Conservation (phyloP, 495 filamentous ascomycete genomes). For the Neurospora discreta region DNA sequence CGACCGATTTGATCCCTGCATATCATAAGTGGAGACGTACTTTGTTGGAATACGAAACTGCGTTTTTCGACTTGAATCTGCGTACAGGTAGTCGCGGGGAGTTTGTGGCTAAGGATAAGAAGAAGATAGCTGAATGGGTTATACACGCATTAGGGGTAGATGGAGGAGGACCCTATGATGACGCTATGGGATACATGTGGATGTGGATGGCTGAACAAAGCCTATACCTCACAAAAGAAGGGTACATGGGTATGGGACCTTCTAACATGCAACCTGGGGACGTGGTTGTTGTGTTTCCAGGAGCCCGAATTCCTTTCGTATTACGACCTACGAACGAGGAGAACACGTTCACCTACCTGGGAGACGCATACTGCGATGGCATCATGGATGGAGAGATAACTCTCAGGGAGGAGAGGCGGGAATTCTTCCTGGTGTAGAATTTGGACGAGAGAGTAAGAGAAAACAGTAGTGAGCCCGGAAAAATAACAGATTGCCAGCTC, state of each 20-base stretch:
- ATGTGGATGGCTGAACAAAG: not conserved
- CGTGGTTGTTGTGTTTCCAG: constrained; percentile 2
- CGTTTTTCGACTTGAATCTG: no score
- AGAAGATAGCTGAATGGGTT: not conserved
- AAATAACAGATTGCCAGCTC: no score
- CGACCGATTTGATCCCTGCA: not conserved
- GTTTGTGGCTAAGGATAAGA: not conserved
- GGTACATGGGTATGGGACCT: constrained; percentile 3
- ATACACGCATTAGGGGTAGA: no score
- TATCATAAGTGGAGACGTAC: not conserved
- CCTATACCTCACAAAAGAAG: constrained; percentile 4
- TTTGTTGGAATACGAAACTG: not conserved
- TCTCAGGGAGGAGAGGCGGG: not conserved
- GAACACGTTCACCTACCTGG: not conserved
- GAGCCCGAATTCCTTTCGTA: constrained; percentile 3
- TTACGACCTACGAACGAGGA: not conserved
- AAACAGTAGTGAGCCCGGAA: no score
- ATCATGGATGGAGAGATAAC: constrained; percentile 12
- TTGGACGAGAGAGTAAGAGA: no score
- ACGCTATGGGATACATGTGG: no score
- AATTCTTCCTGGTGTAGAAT: not conserved
- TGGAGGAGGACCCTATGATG: not conserved
- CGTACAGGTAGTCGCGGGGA: no score
- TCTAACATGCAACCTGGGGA: not conserved
- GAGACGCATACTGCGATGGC: constrained; percentile 10